Base-by-base conservation (phyloP, 1,284 basidiomycete genomes). In the Pseudozyma sp. region DNA sequence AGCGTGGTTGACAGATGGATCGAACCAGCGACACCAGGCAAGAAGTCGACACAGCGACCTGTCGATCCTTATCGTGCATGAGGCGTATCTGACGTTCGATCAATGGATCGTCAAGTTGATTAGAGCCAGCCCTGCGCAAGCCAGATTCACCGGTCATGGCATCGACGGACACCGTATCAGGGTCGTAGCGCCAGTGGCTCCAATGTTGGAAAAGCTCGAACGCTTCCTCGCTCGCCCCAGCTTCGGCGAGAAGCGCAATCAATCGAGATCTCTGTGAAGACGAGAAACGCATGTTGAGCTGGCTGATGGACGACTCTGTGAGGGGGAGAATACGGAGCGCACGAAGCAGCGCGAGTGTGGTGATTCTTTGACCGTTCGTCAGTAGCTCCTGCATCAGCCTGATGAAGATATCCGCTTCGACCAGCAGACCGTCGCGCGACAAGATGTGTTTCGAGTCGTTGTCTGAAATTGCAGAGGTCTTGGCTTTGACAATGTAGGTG, bases 171-270 rank as follows among this genome's bases (percentile, higher is more conserved):
- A 38, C 21, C 5, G 45, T 31, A 9, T 47, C 51, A 5, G 39
- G 43, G n/a, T 65, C 61, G 39, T 54, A 70, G 16, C 58, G 68
- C 34, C 45, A 48, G 16, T 52, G 55, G 14, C 44, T 54, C 72
- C 72, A 75, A n/a, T 56, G 38, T 43, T 75, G 63, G 51, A 67
- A 75, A 2, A 75, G 57, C 16, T 53, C 45, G 14, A 75, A 67
- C 14, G 72, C 72, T 13, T 64, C 63, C 5, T 75, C 63, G 6
- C 12, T 48, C 52, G 62, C 19, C 14, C 63, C 67, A 5, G 45
- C 63, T 12, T 56, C 42, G 12, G 72, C 67, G 40, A 75, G 25
- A 1, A 69, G 38, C 1, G 51, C 25, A 14, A 67, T 42, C 10
- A 70, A n/a, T 13, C 31, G 55, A 2, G 63, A 3, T 18, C 63